phyloP scores from a whole-genome alignment of 75 land plant species.

The Larix kaempferi region DNA sequence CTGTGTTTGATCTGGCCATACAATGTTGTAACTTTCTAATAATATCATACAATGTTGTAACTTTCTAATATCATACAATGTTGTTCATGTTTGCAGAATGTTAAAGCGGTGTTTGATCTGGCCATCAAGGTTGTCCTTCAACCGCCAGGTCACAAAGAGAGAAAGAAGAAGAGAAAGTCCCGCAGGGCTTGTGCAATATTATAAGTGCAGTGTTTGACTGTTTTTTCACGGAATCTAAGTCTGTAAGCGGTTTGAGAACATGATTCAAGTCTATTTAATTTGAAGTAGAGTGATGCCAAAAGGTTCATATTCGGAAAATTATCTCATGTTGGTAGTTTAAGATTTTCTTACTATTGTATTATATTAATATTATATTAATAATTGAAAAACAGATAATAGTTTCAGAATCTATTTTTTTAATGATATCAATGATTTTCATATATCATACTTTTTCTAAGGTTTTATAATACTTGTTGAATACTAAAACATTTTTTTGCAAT shows the following conservation, averaged over 20 bases:
- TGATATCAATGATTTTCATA: not conserved
- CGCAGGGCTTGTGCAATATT: slow-evolving; percentile 27
- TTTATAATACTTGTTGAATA: not conserved
- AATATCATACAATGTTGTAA: no score
- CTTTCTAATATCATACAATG: no score
- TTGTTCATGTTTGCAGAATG: slow-evolving; percentile 41
- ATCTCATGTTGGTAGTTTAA: not conserved
- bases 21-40: no score
- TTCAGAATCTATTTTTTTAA: not conserved
- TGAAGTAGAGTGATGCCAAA: not conserved
- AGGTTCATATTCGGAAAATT: not conserved
- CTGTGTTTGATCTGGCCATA: slow-evolving; percentile 79
- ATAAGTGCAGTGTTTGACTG: not conserved
- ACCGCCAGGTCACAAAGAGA: slow-evolving; percentile 25
- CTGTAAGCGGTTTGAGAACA: not conserved
- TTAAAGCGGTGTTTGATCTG: slow-evolving; percentile 72
- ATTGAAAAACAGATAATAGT: not conserved
- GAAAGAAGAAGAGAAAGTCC: slow-evolving; percentile 45
- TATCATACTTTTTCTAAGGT: no score
- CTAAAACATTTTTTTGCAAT: no score
- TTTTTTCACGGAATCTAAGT: not conserved
- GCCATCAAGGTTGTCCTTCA: slow-evolving; percentile 65
- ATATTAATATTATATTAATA: not conserved
- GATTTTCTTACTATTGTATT: not conserved
- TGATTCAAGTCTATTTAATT: not conserved